These are phyloP conservation scores for Mycogone perniciosa DNA, from an alignment of 2,329 filamentous ascomycete species.

Conservation along the genomic window DNA sequence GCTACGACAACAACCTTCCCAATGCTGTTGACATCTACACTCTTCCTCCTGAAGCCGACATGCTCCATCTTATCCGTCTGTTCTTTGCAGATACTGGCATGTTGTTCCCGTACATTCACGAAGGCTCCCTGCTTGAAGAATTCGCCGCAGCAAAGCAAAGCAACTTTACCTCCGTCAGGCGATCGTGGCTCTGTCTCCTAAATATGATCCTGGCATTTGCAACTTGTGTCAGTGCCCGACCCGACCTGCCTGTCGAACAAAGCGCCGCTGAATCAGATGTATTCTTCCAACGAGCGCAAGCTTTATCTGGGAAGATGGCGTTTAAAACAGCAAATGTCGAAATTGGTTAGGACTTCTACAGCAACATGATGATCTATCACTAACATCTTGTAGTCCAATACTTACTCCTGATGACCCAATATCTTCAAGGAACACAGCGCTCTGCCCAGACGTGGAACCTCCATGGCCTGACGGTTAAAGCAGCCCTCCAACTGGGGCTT, in stretches of 20 bases:
- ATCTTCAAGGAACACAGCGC: conserved; percentile 5
- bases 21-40: neutral
- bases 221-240: conserved; percentile 2
- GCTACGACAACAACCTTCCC: neutral
- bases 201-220: conserved; percentile 5
- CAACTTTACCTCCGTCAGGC: conserved; percentile 2
- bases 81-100: conserved; percentile 8
- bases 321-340: conserved; percentile 1
- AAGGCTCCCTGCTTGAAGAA: neutral
- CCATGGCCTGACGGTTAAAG: conserved; percentile 1
- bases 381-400: conserved; percentile 1
- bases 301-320: conserved; percentile 3
- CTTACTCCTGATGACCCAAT: conserved; percentile 3
- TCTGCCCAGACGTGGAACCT: conserved; percentile 7
- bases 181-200: conserved; percentile 1
- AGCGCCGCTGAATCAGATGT: conserved; percentile 1
- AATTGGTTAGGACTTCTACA: neutral
- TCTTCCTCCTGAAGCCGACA: conserved; percentile 2
- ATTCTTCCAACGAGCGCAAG: conserved; percentile 4
- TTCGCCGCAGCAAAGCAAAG: neutral
- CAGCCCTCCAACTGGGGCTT: conserved; percentile 1
- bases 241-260: neutral
- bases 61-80: neutral
- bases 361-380: neutral
- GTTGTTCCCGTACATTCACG: conserved; percentile 6